phyloP scores from a whole-genome alignment of 2,329 filamentous ascomycete genomes.

The Fusarium goolgardi region DNA sequence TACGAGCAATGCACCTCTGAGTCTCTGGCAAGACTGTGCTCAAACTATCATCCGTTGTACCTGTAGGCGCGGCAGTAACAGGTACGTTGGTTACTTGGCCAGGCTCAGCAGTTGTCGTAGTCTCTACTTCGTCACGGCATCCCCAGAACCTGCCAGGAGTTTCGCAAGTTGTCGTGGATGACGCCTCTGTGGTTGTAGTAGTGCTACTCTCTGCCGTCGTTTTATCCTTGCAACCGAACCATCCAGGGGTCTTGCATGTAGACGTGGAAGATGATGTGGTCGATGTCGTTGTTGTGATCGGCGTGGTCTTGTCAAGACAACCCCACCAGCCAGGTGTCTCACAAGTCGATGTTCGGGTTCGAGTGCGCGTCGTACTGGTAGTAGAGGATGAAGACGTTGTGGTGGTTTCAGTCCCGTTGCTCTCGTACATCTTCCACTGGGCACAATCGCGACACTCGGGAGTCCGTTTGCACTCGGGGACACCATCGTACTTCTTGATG shows the following conservation, averaged over 20 bases:
- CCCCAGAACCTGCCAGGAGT: slow-evolving; percentile 69
- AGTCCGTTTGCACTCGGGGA: slow-evolving; percentile 80
- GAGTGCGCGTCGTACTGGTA: slow-evolving; percentile 68
- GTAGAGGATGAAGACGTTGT: slow-evolving; percentile 67
- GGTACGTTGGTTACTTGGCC: slow-evolving; percentile 45
- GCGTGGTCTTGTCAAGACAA: slow-evolving; percentile 74
- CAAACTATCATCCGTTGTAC: slow-evolving; percentile 44
- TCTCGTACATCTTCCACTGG: slow-evolving; percentile 94
- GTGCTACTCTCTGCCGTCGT: slow-evolving; percentile 49
- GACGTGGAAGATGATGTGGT: slow-evolving; percentile 63
- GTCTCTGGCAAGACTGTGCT: slow-evolving; percentile 43
- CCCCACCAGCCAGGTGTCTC: slow-evolving; percentile 95
- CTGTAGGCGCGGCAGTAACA: slow-evolving; percentile 50
- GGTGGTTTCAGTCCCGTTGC: slow-evolving; percentile 84
- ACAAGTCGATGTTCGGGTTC: slow-evolving; percentile 87
- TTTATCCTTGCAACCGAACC: slow-evolving; percentile 72
- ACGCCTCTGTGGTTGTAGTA: slow-evolving; percentile 50
- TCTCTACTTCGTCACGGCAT: slow-evolving; percentile 59
- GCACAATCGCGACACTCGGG: slow-evolving; percentile 88
- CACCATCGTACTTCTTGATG: slow-evolving; percentile 81
- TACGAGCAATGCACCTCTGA: slow-evolving; percentile 52
- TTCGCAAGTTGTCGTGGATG: slow-evolving; percentile 55
- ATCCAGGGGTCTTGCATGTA: slow-evolving; percentile 71
- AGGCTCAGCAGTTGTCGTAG: slow-evolving; percentile 51
- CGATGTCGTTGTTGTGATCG: slow-evolving; percentile 54